Evolutionary conservation across 768 basidiomycete species (phyloP).

Genomic region (Hygrophoropsis aurantiaca): DNA sequence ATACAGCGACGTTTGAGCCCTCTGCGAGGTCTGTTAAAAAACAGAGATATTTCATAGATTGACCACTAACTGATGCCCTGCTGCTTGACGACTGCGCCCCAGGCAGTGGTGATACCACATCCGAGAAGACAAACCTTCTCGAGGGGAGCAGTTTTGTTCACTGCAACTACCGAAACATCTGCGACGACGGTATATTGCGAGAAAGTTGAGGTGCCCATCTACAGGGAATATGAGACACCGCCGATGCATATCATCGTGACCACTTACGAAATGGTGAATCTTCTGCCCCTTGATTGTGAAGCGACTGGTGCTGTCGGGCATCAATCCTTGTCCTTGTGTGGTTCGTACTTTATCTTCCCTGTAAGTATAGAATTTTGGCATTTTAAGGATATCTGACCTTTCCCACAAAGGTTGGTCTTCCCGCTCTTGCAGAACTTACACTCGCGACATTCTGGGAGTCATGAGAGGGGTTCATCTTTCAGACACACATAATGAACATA

Average conservation of each 20-base stretch:
- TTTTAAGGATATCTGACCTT: constrained; percentile 48
- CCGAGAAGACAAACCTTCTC: constrained; percentile 97
- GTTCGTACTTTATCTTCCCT: constrained; percentile 71
- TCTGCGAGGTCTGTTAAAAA: constrained; percentile 39
- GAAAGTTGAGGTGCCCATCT: constrained; percentile 99
- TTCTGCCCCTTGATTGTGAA: constrained; percentile 89
- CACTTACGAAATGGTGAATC: constrained; percentile 86
- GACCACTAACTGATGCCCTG: constrained; percentile 69
- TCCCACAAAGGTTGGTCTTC: constrained; percentile 98
- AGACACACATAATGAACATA: constrained; percentile 26
- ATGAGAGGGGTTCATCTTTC: constrained; percentile 2
- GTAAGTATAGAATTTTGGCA: too few species aligned
- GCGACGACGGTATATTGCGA: constrained; percentile 99
- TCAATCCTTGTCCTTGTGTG: constrained; percentile 91
- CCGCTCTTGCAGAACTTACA: constrained; percentile 99
- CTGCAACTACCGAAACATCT: constrained; percentile 93
- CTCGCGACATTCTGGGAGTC: constrained; percentile 75
- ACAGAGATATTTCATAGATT: background rate
- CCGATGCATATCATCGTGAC: background rate
- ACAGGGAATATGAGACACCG: background rate
- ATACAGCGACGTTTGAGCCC: constrained; percentile 88
- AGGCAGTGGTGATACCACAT: constrained; percentile 97
- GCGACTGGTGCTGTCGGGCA: constrained; percentile 87
- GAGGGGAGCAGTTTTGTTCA: constrained; percentile 82
- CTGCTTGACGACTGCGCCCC: constrained; percentile 94